Conservation (phyloP, 2,329 filamentous ascomycete species). For the Fusarium sp. region DNA sequence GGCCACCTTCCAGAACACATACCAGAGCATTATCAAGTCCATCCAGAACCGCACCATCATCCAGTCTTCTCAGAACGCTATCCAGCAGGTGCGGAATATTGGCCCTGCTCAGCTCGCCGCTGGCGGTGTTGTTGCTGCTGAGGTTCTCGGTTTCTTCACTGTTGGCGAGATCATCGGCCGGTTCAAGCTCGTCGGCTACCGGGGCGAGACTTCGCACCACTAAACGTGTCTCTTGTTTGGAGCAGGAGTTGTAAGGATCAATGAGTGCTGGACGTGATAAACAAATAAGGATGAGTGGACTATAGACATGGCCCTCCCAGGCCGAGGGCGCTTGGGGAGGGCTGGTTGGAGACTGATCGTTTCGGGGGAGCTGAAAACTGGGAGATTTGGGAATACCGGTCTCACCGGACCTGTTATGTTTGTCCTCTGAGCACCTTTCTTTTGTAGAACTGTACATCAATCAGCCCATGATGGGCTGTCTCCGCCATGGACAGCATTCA, state of each 20-base stretch:
- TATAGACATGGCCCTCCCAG: constrained; percentile 40
- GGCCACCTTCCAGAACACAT: constrained; percentile 87
- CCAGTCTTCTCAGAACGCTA: constrained; percentile 66
- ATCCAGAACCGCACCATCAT: constrained; percentile 72
- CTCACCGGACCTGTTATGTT: constrained; percentile 38
- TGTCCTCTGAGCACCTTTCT: constrained; percentile 47
- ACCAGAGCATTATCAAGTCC: constrained; percentile 78
- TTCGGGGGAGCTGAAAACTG: constrained; percentile 34
- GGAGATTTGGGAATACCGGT: constrained; percentile 38
- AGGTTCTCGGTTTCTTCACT: constrained; percentile 96
- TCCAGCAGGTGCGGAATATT: constrained; percentile 73
- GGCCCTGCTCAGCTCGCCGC: constrained; percentile 76
- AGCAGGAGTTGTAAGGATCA: constrained; percentile 23
- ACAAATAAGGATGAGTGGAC: constrained; percentile 34
- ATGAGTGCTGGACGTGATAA: constrained; percentile 29
- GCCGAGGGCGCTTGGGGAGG: constrained; percentile 32
- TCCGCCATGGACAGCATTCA: constrained; percentile 32
- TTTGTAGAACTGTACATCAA: constrained; percentile 51
- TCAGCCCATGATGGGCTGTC: constrained; percentile 32
- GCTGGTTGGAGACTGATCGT: constrained; percentile 39
- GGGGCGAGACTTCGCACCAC: constrained; percentile 74
- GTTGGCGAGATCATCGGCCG: constrained; percentile 96
- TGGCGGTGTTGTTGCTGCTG: constrained; percentile 82
- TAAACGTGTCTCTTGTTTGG: constrained; percentile 50
- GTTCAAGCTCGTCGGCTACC: constrained; percentile 95